A percentile compares a stretch with the other conserved stretches of the same genome.
phyloP scores from a whole-genome alignment of 2,329 filamentous ascomycete genomes.

The Calonectria multiphialidica region DNA sequence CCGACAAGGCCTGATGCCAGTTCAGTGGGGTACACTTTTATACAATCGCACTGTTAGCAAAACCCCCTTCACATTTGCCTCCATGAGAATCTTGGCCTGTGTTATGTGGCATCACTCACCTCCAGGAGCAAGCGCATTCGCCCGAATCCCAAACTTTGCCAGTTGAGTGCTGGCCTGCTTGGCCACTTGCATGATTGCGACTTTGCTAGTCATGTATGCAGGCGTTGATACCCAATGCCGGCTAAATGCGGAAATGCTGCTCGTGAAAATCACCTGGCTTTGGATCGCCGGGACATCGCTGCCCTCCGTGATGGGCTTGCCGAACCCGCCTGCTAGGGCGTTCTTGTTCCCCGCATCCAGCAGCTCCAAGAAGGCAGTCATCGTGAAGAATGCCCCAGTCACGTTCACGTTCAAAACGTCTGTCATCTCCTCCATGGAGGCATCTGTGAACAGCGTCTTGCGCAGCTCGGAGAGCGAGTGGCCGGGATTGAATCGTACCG shows the following conservation, averaged over 20 bases:
- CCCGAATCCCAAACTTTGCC: neutral
- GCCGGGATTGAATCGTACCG: neutral
- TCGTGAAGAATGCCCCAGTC: neutral
- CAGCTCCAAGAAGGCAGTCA: neutral
- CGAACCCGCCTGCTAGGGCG: neutral
- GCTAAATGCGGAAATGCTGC: neutral
- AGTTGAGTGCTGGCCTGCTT: neutral
- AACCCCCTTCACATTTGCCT: too few relatives aligned
- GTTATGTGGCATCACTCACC: neutral
- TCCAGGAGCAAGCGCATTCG: neutral
- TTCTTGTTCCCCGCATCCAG: neutral
- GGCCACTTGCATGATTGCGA: neutral
- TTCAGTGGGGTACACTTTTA: neutral
- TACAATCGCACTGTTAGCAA: neutral
- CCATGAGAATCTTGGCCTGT: neutral
- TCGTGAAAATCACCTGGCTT: neutral
- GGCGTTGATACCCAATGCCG: neutral
- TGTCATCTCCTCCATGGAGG: neutral
- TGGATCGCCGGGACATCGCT: neutral
- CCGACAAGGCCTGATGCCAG: neutral
- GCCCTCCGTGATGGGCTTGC: neutral
- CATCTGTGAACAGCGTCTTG: neutral
- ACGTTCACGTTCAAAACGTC: neutral
- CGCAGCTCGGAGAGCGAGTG: neutral
- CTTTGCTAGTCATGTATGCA: neutral